Evolutionary conservation across 768 basidiomycete genomes (phyloP), one percentile per base, ranked within the genome.

Genomic region (Xerocomellus intermedius): DNA sequence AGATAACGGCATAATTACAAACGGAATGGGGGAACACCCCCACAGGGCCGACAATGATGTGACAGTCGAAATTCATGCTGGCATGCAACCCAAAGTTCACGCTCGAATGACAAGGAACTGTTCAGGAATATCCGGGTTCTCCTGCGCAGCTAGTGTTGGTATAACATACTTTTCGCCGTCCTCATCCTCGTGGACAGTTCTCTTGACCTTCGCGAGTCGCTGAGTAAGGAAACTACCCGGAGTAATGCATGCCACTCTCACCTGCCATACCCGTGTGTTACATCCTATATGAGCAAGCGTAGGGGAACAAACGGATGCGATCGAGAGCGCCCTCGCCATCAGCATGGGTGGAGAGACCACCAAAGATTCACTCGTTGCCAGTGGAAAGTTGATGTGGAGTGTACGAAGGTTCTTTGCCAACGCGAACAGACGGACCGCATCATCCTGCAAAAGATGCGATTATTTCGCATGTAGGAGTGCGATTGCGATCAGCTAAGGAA

Each of bases 201-300:
- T 73, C 50, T 74, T 71, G 35, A 87, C 77, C 86, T 87, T 55
- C 0, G 51, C 50, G 35, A 38, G 50, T 19, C 9, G 50, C 30
- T 46, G 37, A 62, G 48, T 39, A 51, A 26, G 39, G 37, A 45
- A 43, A 41, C 22, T 37, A 28, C 37, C 17, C 8, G 32, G 16
- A 12, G 48, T 16, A 21, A 19, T 37, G 19, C 5, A 24, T 19
- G 36, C 19, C 22, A 12, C 46, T 75, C 64, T 65, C 54, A 88
- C 89, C 77, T 87, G 80, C 84, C 86, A 89, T 1, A 88, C 87
- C 36, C 74, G 75, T 0, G 84, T 82, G 63, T 84, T 85, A 59
- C 82, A 84, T 5, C 90, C 89, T 58, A 91, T 79, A 54, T 85
- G 82, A 21, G 67, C 67, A 38, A 91, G 70, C 4, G 76, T 79